phyloP scores from a whole-genome alignment of 169 alveolate genomes.

The Cryptosporidium sp. region DNA sequence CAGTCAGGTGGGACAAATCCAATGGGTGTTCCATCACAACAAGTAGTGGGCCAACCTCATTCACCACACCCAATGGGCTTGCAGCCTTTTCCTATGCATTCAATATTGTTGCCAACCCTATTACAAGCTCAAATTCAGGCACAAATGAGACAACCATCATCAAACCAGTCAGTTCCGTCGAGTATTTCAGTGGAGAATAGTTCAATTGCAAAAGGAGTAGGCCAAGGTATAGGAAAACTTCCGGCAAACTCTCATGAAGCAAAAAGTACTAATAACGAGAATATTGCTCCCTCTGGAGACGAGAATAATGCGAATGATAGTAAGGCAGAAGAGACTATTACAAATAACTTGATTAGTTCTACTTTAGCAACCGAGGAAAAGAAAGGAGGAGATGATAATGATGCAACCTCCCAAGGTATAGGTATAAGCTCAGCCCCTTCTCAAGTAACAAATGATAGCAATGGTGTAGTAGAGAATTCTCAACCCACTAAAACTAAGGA shows the following conservation, averaged over 20 bases:
- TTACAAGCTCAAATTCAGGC: conserved; percentile 54
- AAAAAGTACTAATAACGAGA: not conserved
- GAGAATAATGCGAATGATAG: not conserved
- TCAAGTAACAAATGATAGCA: not conserved
- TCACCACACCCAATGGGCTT: conserved; percentile 37
- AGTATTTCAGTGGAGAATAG: not conserved
- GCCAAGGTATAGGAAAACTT: not conserved
- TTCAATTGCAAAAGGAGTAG: not conserved
- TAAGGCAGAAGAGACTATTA: not conserved
- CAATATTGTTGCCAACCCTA: conserved; percentile 46
- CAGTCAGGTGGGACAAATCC: conserved; percentile 46
- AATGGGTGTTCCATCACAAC: conserved; percentile 23
- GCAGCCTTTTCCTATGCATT: conserved; percentile 58
- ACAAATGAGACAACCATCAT: not conserved
- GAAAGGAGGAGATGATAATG: not conserved
- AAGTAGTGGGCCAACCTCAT: not conserved
- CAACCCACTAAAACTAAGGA: not conserved
- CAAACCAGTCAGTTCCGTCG: conserved; percentile 10
- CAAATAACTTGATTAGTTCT: not conserved
- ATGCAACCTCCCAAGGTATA: not conserved
- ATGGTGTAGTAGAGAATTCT: not conserved
- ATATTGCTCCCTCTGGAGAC: not conserved
- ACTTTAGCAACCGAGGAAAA: not conserved
- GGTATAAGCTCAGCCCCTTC: not conserved
- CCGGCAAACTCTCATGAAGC: not conserved